Evolutionary conservation across 768 basidiomycete species (phyloP), one percentile per base, ranked within the genome.

Genomic region (Leccinellum rugosiceps): DNA sequence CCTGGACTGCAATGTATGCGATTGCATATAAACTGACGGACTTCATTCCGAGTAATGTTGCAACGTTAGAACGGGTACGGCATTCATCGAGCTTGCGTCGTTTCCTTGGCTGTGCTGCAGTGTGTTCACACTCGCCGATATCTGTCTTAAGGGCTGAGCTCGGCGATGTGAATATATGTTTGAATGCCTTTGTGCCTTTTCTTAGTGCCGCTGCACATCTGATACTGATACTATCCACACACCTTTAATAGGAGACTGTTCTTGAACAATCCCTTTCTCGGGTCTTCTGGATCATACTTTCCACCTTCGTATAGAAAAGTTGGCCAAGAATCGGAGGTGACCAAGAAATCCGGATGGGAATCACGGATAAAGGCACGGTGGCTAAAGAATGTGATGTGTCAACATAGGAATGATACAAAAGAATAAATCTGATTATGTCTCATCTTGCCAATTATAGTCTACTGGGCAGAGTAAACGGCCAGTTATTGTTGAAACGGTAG

Each of bases 381-480:
- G 14, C 50, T 51, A 14, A 14, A 6, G 17, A 15, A 6, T 13
- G 13, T 15, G 17, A 38, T 17, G 13, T 14, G 2, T 6, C 13
- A 14, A 14, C 1, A 17, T n/a, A 30, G 8, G 9, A 30, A 2
- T n/a, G n/a, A n/a, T n/a, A n/a, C 13, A 17, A 15, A 13, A 28
- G 26, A 28, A 11, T 10, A 8, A 34, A 34, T 10, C 6, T 7
- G 30, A 9, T n/a, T 28, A 48, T 9, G 28, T 10, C 9, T 8
- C 26, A 30, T 48, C 8, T 9, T 7, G 19, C 43, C 62, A 63
- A n/a, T 63, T 17, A 15, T 61, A 63, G 43, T 63, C 62, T 2
- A 58, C 46, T 2, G 60, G 59, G 15, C 59, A 58, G 5, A 63
- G 44, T 1, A 63, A 28, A 2, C 34, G 13, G 4, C 53, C 62